Conservation (phyloP, 768 basidiomycete genomes). For the Gymnopilus junonius region DNA sequence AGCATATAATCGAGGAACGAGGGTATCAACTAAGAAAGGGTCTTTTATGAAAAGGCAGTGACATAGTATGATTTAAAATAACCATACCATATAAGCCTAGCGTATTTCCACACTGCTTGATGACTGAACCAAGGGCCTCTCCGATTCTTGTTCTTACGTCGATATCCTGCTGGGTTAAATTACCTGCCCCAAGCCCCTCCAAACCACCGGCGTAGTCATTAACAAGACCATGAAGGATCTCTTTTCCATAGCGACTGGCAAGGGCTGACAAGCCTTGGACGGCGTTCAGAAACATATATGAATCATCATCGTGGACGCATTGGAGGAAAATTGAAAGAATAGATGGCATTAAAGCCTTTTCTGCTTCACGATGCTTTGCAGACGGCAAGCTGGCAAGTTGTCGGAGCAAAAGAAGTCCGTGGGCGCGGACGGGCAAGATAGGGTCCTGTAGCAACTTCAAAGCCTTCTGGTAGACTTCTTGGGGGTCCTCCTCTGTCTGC, state of each 20-base stretch:
- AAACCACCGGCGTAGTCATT: constrained; percentile 62
- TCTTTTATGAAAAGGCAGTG: background rate
- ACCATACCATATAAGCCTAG: constrained; percentile 69
- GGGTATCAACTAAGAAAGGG: constrained; percentile 55
- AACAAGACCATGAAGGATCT: constrained; percentile 71
- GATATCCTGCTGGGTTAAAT: constrained; percentile 62
- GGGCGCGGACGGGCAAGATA: constrained; percentile 91
- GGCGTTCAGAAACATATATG: constrained; percentile 93
- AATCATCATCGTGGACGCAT: constrained; percentile 88
- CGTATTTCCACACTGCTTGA: constrained; percentile 72
- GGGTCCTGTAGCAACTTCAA: constrained; percentile 89
- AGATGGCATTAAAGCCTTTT: constrained; percentile 63
- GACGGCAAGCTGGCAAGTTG: constrained; percentile 62
- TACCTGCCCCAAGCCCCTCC: constrained; percentile 51
- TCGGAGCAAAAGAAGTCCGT: constrained; percentile 84
- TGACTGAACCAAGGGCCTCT: constrained; percentile 82
- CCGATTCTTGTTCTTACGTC: constrained; percentile 79
- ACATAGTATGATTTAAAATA: background rate
- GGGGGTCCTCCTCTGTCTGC: constrained; percentile 47
- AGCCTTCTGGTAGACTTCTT: constrained; percentile 83
- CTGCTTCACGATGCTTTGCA: constrained; percentile 23
- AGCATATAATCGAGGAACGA: constrained; percentile 75
- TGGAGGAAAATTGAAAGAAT: constrained; percentile 89
- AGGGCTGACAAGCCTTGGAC: constrained; percentile 89
- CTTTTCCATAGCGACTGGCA: constrained; percentile 77